Evolutionary conservation across 2,329 filamentous ascomycete genomes (phyloP).

Genomic region (Capronia coronata): DNA sequence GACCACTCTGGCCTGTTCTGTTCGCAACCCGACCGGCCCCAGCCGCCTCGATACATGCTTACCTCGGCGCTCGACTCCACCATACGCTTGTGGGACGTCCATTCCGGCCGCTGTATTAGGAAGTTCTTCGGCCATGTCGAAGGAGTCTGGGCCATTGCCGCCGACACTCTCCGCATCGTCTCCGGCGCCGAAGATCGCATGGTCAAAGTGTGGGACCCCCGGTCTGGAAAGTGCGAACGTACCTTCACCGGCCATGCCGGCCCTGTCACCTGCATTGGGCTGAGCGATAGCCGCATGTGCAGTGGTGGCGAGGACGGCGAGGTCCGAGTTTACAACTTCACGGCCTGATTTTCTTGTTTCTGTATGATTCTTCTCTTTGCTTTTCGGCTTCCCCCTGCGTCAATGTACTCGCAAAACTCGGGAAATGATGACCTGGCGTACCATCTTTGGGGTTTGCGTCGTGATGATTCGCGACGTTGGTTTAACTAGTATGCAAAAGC

Average conservation of each 20-base stretch:
- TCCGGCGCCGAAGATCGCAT: slow-evolving; percentile 88
- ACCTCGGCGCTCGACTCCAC: slow-evolving; percentile 88
- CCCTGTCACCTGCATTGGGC: slow-evolving; percentile 84
- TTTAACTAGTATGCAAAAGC: too few species aligned
- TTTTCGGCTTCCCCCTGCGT: not conserved
- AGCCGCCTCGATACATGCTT: slow-evolving; percentile 84
- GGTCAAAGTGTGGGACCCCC: slow-evolving; percentile 92
- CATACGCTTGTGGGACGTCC: slow-evolving; percentile 86
- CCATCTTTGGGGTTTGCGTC: too few species aligned
- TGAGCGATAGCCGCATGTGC: slow-evolving; percentile 83
- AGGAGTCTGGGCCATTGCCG: slow-evolving; percentile 87
- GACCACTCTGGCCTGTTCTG: slow-evolving; percentile 44
- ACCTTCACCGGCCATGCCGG: slow-evolving; percentile 88
- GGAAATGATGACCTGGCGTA: too few species aligned
- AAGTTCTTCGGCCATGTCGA: slow-evolving; percentile 97
- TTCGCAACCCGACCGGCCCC: slow-evolving; percentile 53
- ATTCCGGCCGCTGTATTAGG: slow-evolving; percentile 71
- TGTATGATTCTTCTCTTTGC: not conserved
- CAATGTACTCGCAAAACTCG: not conserved
- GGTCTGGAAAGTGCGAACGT: slow-evolving; percentile 82
- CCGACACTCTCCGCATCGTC: slow-evolving; percentile 80
- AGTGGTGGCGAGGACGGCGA: slow-evolving; percentile 92
- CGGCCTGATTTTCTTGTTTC: slow-evolving; percentile 26
- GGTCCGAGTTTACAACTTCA: slow-evolving; percentile 74
- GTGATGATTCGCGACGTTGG: too few species aligned